A percentile compares a stretch with the other conserved stretches of the same genome.
Evolutionary conservation across 768 basidiomycete genomes (phyloP).

Genomic region (Mycena vulgaris): DNA sequence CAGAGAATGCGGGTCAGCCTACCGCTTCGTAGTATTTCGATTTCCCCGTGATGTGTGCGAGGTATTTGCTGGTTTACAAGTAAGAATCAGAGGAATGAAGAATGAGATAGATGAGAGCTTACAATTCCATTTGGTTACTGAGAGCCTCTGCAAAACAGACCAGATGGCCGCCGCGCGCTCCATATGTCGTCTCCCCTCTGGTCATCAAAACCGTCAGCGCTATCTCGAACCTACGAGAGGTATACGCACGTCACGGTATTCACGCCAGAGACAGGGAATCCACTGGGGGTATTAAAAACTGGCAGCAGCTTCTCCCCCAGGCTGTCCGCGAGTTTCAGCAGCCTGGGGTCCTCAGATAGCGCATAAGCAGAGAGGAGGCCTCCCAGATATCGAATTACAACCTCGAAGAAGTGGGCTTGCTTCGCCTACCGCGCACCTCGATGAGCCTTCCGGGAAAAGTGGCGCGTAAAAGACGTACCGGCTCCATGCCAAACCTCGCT

Average conservation of each 20-base stretch:
- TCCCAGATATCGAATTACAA: constrained; percentile 42
- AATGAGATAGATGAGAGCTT: not conserved
- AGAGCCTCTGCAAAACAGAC: constrained; percentile 58
- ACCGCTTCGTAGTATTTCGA: constrained; percentile 51
- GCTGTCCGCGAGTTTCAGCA: constrained; percentile 70
- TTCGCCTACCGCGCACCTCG: constrained; percentile 4
- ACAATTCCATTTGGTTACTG: constrained; percentile 63
- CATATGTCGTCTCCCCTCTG: constrained; percentile 18
- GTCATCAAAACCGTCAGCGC: not conserved
- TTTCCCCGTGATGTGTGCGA: constrained; percentile 64
- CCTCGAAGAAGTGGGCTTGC: constrained; percentile 35
- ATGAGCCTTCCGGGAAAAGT: not conserved
- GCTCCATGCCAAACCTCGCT: constrained; percentile 6
- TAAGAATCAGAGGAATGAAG: not conserved
- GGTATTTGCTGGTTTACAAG: constrained; percentile 55
- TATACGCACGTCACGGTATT: constrained; percentile 61
- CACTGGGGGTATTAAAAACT: constrained; percentile 69
- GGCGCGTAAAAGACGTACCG: constrained; percentile 1
- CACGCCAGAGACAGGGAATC: constrained; percentile 70
- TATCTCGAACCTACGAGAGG: constrained; percentile 40
- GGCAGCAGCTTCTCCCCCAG: constrained; percentile 71
- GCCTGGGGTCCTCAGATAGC: constrained; percentile 40
- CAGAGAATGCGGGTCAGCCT: not conserved
- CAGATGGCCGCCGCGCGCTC: not conserved
- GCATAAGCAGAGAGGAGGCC: constrained; percentile 41